Conservation (phyloP, 179 eudicot species). For the Camellia oleifera region DNA sequence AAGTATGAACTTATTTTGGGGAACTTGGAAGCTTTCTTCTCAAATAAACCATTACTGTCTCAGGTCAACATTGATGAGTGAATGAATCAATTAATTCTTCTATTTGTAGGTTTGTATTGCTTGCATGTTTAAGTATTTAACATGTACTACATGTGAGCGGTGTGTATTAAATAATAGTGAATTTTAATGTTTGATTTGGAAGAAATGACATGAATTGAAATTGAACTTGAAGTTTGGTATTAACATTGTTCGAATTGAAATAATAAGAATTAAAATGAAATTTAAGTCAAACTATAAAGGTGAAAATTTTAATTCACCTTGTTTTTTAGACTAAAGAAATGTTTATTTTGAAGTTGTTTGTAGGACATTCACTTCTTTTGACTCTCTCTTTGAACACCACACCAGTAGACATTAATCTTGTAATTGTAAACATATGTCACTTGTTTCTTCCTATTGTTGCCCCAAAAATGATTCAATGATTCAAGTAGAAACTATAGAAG, state of each 20-base stretch:
- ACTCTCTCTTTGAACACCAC: neutral
- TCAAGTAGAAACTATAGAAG: neutral
- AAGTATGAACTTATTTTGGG: slow-evolving; percentile 30
- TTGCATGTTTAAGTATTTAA: neutral
- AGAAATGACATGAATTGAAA: too few species aligned
- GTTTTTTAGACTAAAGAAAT: too few species aligned
- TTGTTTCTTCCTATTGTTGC: neutral
- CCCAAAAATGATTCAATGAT: neutral
- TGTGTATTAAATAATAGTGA: too few species aligned
- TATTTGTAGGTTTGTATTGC: neutral
- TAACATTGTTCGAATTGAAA: too few species aligned
- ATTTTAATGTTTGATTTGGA: too few species aligned
- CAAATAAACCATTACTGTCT: slow-evolving; percentile 45
- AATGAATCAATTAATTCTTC: neutral
- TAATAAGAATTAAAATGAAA: too few species aligned
- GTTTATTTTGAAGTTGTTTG: neutral
- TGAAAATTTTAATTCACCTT: too few species aligned
- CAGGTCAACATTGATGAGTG: slow-evolving; percentile 15
- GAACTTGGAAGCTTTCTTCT: slow-evolving; percentile 65
- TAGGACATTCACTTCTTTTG: neutral
- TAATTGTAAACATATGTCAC: neutral
- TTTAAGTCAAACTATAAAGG: too few species aligned
- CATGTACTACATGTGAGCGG: too few species aligned
- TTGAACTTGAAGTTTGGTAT: too few species aligned
- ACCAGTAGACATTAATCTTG: neutral